Evolutionary conservation across 2,329 filamentous ascomycete genomes (phyloP).

Genomic region (Botrytis cinerea): DNA sequence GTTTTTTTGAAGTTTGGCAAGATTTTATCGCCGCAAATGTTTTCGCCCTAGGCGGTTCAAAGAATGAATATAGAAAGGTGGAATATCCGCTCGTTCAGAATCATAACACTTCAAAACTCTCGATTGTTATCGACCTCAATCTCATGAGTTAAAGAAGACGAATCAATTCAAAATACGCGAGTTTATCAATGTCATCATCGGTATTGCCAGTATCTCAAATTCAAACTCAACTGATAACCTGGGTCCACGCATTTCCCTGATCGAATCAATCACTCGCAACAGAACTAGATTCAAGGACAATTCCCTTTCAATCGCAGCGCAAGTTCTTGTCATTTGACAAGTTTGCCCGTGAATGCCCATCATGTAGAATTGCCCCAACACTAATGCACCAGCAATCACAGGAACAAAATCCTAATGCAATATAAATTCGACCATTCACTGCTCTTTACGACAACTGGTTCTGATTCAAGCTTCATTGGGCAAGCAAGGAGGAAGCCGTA

Average conservation of each 20-base stretch:
- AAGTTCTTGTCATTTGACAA: neutral
- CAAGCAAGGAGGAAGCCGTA: neutral
- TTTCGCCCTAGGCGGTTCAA: neutral
- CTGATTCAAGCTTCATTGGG: neutral
- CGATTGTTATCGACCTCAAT: neutral
- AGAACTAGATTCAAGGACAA: neutral
- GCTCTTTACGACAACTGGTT: neutral
- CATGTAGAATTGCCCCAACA: neutral
- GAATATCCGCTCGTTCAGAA: neutral
- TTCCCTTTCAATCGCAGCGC: neutral
- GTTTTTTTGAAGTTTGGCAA: neutral
- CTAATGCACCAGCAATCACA: neutral
- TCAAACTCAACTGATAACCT: neutral
- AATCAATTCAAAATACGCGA: neutral
- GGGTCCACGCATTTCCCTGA: neutral
- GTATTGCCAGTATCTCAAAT: neutral
- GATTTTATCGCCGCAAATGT: neutral
- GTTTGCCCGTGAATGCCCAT: neutral
- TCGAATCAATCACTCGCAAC: neutral
- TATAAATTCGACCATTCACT: neutral
- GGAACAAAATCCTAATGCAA: neutral
- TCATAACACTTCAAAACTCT: neutral
- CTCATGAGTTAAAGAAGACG: neutral
- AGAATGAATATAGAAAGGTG: neutral
- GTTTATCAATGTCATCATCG: neutral